Base-by-base conservation (phyloP, 345 rosid species). In the Draba incana region DNA sequence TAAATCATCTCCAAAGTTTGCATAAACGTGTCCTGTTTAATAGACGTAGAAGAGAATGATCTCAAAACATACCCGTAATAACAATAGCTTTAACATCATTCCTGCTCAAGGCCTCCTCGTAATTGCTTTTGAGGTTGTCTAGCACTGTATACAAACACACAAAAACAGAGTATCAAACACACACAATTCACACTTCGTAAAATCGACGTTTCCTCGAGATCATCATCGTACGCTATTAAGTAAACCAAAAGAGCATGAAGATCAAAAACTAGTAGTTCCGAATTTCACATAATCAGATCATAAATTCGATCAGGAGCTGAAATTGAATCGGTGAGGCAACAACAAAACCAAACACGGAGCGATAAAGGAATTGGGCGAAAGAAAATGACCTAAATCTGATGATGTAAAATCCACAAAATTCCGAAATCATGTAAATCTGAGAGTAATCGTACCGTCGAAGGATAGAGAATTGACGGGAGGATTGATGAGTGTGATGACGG, bases 21-120 rank as follows among this genome's bases (percentile, higher is more conserved):
- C 23, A 53, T 55, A 28, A 38, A 23, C 3, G n/a, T 13, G 10
- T 56, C 11, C 2, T 1, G 15, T 4, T 20, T 45, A 5, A 27
- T 3, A 7, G 55, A 4, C 41, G 6, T 28, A 13, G 23, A 37
- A 71, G 37, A 72, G 31, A 24, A 28, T 53, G 65, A 60, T 38
- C 50, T 46, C 13, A 31, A 56, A 28, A 64, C 77, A 49, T 64
- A 86, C 98, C 99, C 4, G 97, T 84, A 52, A 95, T 64, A 55
- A 95, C 98, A 77, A 95, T 88, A 33, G 99, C 99, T 80, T 88
- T 92, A 53, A 95, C 98, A 83, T 95, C 97, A 70, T 85, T 79
- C 82, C 97, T 86, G 52, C 69, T 80, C 50, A 89, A 73, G 69
- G 98, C 98, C 72, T 88, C 79, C 13, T 85, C 93, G 62, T 75